phyloP scores from a whole-genome alignment of 2,329 filamentous ascomycete species.

The Piedraia hortae region DNA sequence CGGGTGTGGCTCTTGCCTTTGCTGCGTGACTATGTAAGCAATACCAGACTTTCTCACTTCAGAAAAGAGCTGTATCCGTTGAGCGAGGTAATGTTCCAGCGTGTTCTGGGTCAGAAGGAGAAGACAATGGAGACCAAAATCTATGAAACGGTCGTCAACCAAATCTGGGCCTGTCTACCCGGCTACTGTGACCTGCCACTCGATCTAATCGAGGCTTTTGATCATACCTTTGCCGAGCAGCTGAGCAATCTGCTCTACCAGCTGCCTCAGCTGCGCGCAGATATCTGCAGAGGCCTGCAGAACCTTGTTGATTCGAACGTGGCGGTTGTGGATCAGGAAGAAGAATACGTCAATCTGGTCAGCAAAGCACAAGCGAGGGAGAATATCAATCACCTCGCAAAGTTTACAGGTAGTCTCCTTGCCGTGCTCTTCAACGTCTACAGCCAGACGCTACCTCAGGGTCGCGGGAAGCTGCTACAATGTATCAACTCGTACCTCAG shows the following conservation, averaged over 20 bases:
- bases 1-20: conserved; percentile 87
- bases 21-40: conserved; percentile 66
- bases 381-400: conserved; percentile 57
- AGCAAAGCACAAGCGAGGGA: conserved; percentile 45
- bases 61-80: conserved; percentile 62
- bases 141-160: conserved; percentile 83
- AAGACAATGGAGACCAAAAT: conserved; percentile 96
- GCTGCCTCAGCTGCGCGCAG: conserved; percentile 61
- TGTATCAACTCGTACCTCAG: conserved; percentile 89
- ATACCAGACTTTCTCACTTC: conserved; percentile 70
- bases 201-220: conserved; percentile 39
- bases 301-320: conserved; percentile 79
- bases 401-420: conserved; percentile 64
- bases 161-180: conserved; percentile 80
- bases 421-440: conserved; percentile 98
- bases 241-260: conserved; percentile 79
- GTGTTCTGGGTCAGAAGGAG: conserved; percentile 48
- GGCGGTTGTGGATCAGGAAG: conserved; percentile 32
- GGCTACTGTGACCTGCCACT: conserved; percentile 85
- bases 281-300: conserved; percentile 67
- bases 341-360: conserved; percentile 44
- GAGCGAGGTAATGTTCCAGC: conserved; percentile 72
- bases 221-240: conserved; percentile 70
- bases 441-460: conserved; percentile 80
- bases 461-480: conserved; percentile 66